Conservation (phyloP, 345 rosid species). For the Hibiscus tridactylites region DNA sequence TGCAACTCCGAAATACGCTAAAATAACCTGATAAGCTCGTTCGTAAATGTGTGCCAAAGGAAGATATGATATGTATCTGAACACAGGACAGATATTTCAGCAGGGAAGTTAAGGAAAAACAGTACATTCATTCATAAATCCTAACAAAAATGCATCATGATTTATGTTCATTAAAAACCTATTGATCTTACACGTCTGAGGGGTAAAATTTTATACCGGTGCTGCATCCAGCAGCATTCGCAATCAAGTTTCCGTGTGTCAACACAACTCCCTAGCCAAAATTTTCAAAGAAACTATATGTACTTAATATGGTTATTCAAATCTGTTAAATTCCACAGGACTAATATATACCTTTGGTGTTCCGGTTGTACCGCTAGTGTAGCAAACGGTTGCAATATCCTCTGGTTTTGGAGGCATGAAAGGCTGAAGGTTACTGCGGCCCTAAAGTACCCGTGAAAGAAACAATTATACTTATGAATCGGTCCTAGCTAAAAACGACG, state of each 20-base stretch:
- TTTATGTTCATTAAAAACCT: conserved; percentile 2
- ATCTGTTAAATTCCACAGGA: conserved; percentile 2
- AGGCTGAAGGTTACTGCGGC: conserved; percentile 47
- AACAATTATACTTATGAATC: not conserved
- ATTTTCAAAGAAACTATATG: not conserved
- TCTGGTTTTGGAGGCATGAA: conserved; percentile 57
- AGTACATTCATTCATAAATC: conserved; percentile 4
- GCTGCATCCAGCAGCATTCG: conserved; percentile 73
- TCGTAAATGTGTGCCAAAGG: conserved; percentile 96
- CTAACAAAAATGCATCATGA: not conserved
- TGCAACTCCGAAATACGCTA: conserved; percentile 62
- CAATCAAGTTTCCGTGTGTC: conserved; percentile 78
- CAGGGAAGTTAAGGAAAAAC: not conserved
- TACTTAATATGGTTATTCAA: not conserved
- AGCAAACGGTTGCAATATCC: conserved; percentile 72
- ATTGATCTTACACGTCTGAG: conserved; percentile 71
- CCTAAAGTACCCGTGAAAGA: conserved; percentile 35
- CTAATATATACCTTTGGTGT: conserved; percentile 72
- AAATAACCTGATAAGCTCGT: conserved; percentile 57
- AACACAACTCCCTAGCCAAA: conserved; percentile 69
- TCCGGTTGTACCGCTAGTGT: conserved; percentile 98
- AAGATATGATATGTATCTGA: conserved; percentile 85
- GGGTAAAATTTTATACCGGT: conserved; percentile 39
- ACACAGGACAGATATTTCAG: conserved; percentile 15
- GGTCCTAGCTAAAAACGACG: not conserved